Evolutionary conservation across 192 early-diverging fungal genomes (phyloP), one percentile per base, ranked within the genome.

Genomic region (Backusella macrospora): DNA sequence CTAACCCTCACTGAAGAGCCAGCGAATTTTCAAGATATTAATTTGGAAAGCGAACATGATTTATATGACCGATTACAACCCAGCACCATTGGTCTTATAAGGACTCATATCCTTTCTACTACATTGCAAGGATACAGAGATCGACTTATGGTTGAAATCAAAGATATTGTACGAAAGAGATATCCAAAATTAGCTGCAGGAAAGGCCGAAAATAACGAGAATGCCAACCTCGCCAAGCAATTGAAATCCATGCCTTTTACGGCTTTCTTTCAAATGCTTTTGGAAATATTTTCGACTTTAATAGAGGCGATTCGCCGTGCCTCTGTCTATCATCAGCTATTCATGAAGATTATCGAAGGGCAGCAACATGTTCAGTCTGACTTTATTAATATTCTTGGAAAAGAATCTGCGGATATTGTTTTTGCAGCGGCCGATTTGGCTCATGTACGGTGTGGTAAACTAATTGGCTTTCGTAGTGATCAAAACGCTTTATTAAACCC

Each of bases 401-500:
- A 71, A 18, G 64, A 67, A 29, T 71, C 63, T 7, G 29, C 43
- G 7, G 63, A 77, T 44, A 70, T 71, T 21, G 80, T 96, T 15
- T 90, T 92, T 73, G 86, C 90, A n/a, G 90, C 90, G 8, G 90
- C 92, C 40, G 96, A 99, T 73, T 78, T 95, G 3, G 91, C 94
- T 0, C 94, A 98, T 73, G 88, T 92, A 4, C 88, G 94, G 48
- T 95, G 93, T 72, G 93, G 94, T 37, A 96, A 96, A 72, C 83
- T 98, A 65, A 84, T 99, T 47, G 88, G 88, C 18, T 91, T 94
- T 65, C 89, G 96, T 15, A 88, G 90, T 6, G 96, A 99, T 42
- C 95, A 97, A 73, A 98, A 92, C 74, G 88, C 94, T 21, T 87
- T 96, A 65, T 82, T 99, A 10, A 92, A 92, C 72, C 92, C 94